These are phyloP conservation scores for Endoconidiophora laricicola DNA, from an alignment of 2,329 filamentous ascomycete genomes.

Conservation along the genomic window DNA sequence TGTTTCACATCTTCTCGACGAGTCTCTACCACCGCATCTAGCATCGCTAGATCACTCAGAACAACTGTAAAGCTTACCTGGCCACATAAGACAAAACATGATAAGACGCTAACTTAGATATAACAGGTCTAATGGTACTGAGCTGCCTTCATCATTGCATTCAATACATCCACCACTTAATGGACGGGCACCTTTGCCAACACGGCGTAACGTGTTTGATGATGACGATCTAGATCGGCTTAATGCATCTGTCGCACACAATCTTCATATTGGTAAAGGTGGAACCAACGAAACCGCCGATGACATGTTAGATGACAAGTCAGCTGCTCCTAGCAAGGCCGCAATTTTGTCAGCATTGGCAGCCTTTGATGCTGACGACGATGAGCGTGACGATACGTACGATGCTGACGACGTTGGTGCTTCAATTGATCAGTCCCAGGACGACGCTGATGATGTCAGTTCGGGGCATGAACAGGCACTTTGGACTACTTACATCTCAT, in stretches of 20 bases:
- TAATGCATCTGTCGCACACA: conserved; percentile 42
- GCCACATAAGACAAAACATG: no score
- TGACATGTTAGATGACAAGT: conserved; percentile 48
- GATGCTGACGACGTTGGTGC: conserved; percentile 85
- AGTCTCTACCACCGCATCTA: conserved; percentile 54
- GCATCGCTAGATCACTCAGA: conserved; percentile 46
- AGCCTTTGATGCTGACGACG: conserved; percentile 82
- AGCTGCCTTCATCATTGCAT: conserved; percentile 15
- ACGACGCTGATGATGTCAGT: conserved; percentile 30
- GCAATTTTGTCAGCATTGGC: conserved; percentile 78
- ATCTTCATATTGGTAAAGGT: conserved; percentile 62
- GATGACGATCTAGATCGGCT: conserved; percentile 65
- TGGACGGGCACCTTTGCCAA: conserved; percentile 24
- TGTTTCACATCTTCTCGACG: conserved; percentile 66
- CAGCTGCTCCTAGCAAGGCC: conserved; percentile 55
- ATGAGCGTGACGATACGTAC: conserved; percentile 94
- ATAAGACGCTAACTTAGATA: not conserved
- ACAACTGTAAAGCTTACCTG: conserved; percentile 28
- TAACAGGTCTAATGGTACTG: no score
- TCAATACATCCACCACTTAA: conserved; percentile 17
- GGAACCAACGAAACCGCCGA: conserved; percentile 50
- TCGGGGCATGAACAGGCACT: conserved; percentile 52
- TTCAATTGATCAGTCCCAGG: conserved; percentile 49
- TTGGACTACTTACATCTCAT: conserved; percentile 53
- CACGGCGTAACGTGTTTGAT: conserved; percentile 61